Evolutionary conservation across 768 basidiomycete genomes (phyloP), one percentile per base, ranked within the genome.

Genomic region (Podaxis carcinomalis): DNA sequence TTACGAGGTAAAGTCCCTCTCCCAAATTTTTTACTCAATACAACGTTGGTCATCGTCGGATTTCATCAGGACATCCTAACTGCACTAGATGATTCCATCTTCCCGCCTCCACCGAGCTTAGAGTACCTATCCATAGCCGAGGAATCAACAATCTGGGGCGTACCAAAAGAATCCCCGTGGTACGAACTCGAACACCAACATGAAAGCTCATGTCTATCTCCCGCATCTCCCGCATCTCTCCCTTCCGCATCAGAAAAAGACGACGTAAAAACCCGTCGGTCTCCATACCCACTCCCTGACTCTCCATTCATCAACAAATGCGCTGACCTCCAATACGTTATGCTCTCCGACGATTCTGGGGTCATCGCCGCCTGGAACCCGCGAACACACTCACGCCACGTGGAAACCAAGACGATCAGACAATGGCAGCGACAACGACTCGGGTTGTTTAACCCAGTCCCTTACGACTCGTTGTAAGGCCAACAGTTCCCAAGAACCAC

Each of bases 371-470:
- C 46, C 5, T 58, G 57, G 57, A 25, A 58, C 37, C 57, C 57
- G 10, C 57, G 23, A 14, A 58, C 47, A 23, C 21, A 11, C 10
- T 37, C 47, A 9, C 47, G 35, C 28, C 47, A 37, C 27, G 57
- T 37, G 36, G 57, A 58, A 42, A 39, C 23, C 10, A 35, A 37
- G 35, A 50, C 46, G 4, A 36, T 58, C 36, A 35, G 49, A 50
- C 57, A 58, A 16, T 58, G 57, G 57, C 57, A 58, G 37, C 57
- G 57, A 5, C 46, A 25, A 5, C 57, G 57, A 39, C 32, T 58
- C 2, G 21, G 57, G 23, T 37, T 58, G 21, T 37, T 58, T 32
- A 21, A 58, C 13, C 57, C 57, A 23, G 16, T 27, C 13, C 49
- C 49, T 25, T 37, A 50, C 57, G 57, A 39, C 14, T 58, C 36